Evolutionary conservation across 768 basidiomycete genomes (phyloP).

Genomic region (Pleurotus cornucopiae): DNA sequence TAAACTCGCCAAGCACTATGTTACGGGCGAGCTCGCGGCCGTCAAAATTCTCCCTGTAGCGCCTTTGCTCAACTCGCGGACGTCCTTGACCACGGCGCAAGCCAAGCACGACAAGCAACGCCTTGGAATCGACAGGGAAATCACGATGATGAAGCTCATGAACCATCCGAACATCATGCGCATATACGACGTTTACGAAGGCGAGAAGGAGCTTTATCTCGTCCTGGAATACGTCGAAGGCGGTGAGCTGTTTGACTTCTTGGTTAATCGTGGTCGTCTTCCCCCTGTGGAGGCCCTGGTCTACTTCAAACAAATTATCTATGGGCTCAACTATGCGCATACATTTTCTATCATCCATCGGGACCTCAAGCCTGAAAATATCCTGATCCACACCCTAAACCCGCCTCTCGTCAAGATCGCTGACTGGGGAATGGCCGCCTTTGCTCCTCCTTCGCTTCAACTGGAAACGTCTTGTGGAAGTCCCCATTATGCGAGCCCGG

Average conservation of each 20-base stretch:
- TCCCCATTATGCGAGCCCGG: constrained; percentile 95
- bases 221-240: constrained; percentile 95
- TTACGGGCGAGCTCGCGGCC: constrained; percentile 88
- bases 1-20: constrained; percentile 84
- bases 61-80: constrained; percentile 69
- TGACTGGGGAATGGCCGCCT: constrained; percentile 98
- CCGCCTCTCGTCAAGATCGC: constrained; percentile 91
- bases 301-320: constrained; percentile 94
- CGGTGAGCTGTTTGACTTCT: constrained; percentile 94
- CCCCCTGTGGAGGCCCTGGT: constrained; percentile 77
- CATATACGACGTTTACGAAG: constrained; percentile 94
- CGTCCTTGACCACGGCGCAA: constrained; percentile 59
- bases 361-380: constrained; percentile 97
- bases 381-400: constrained; percentile 79
- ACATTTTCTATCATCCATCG: constrained; percentile 97
- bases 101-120: constrained; percentile 78
- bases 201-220: constrained; percentile 85
- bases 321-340: constrained; percentile 95
- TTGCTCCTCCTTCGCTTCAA: constrained; percentile 79
- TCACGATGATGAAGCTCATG: constrained; percentile 99
- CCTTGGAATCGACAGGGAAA: constrained; percentile 88
- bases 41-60: constrained; percentile 92
- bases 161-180: constrained; percentile 96
- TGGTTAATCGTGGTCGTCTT: constrained; percentile 84
- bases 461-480: constrained; percentile 95